A percentile compares a stretch with the other conserved stretches of the same genome.
Evolutionary conservation across 768 basidiomycete genomes (phyloP).

Genomic region (Lactarius sanguifluus): DNA sequence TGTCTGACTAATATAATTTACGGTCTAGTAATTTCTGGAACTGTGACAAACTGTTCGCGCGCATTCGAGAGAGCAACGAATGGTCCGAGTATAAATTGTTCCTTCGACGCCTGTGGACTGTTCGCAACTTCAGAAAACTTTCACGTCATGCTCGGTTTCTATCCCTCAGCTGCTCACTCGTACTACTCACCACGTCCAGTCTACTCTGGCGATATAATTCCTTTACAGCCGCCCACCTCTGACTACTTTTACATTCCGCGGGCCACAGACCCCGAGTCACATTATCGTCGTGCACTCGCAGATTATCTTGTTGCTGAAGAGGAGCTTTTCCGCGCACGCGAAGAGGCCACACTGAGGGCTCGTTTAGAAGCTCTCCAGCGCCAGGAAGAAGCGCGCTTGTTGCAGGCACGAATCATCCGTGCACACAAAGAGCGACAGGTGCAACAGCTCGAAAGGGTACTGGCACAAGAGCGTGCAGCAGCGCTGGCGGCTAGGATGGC

Average conservation of each 20-base stretch:
- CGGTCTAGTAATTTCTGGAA: neutral
- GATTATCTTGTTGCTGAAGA: conserved; percentile 21
- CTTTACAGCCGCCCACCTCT: neutral
- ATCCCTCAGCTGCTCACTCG: conserved; percentile 3
- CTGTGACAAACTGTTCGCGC: neutral
- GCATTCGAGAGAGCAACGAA: neutral
- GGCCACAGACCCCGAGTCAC: conserved; percentile 1
- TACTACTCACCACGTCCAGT: neutral
- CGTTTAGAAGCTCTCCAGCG: conserved; percentile 6
- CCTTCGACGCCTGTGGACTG: neutral
- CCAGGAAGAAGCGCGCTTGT: conserved; percentile 7
- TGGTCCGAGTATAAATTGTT: conserved; percentile 7
- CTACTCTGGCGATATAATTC: conserved; percentile 1
- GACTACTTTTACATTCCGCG: neutral
- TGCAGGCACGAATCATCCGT: neutral
- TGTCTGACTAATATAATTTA: neutral
- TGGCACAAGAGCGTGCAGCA: neutral
- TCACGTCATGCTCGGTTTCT: conserved; percentile 10
- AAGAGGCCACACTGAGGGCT: conserved; percentile 8
- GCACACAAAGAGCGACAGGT: conserved; percentile 2
- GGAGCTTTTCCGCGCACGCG: conserved; percentile 12
- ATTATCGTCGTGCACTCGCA: conserved; percentile 24
- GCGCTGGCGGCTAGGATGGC: neutral
- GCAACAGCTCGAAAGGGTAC: neutral
- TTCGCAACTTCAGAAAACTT: neutral